Conservation (phyloP, 495 filamentous ascomycete genomes). For the Podospora sp. region DNA sequence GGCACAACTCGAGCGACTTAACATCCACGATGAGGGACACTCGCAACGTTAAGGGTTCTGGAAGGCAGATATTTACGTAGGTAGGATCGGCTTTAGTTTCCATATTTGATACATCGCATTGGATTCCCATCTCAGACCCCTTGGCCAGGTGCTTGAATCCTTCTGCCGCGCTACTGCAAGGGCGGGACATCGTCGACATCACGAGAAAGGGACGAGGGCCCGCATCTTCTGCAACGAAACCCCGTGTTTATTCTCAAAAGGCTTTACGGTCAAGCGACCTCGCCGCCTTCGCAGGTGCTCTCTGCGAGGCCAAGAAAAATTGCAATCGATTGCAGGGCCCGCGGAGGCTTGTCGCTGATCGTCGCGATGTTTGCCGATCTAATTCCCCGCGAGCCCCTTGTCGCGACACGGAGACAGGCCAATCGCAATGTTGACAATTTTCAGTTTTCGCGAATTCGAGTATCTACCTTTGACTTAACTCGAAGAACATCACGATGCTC, state of each 20-base stretch:
- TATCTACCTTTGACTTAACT: not conserved
- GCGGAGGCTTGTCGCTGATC: not conserved
- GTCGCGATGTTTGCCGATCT: not conserved
- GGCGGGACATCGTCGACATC: too few relatives aligned
- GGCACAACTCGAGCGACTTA: too few relatives aligned
- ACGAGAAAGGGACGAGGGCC: not conserved
- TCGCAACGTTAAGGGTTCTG: too few relatives aligned
- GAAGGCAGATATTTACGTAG: too few relatives aligned
- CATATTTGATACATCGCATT: not conserved
- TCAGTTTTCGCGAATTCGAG: not conserved
- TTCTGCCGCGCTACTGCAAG: too few relatives aligned
- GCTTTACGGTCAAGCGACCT: not conserved
- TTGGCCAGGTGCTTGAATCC: not conserved
- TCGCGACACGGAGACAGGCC: not conserved
- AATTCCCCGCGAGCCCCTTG: not conserved
- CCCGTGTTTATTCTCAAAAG: not conserved
- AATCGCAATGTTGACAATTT: not conserved
- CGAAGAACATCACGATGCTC: not conserved
- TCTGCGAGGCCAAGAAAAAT: not conserved
- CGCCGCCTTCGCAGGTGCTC: not conserved
- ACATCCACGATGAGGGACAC: too few relatives aligned
- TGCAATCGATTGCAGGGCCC: not conserved
- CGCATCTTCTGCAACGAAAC: not conserved
- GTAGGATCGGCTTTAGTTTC: not conserved
- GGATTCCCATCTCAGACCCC: not conserved